These are phyloP conservation scores for Penicillium sp. DNA, from an alignment of 2,329 filamentous ascomycete species.

Conservation along the genomic window DNA sequence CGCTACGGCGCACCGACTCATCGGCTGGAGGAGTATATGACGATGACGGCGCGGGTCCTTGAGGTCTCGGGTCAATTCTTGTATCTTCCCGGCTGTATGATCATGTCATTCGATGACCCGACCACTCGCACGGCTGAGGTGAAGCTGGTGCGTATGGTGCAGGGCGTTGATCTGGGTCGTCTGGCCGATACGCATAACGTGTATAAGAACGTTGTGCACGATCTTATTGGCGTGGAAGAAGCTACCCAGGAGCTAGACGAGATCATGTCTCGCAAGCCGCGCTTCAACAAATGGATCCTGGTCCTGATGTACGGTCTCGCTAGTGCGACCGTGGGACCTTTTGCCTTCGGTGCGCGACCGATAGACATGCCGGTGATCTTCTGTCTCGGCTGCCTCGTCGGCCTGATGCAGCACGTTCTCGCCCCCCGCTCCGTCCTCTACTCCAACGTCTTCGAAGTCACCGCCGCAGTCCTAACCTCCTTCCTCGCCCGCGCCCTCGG, in stretches of 20 bases:
- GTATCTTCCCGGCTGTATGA: slow-evolving; percentile 93
- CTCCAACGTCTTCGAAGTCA: slow-evolving; percentile 67
- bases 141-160: slow-evolving; percentile 46
- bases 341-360: slow-evolving; percentile 75
- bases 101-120: slow-evolving; percentile 76
- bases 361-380: slow-evolving; percentile 82
- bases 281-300: slow-evolving; percentile 56
- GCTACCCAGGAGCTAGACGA: slow-evolving; percentile 48
- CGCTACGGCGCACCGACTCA: slow-evolving; percentile 90
- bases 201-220: slow-evolving; percentile 54
- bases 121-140: slow-evolving; percentile 52
- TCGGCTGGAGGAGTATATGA: slow-evolving; percentile 87
- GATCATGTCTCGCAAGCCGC: slow-evolving; percentile 61
- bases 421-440: slow-evolving; percentile 72
- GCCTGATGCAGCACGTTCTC: slow-evolving; percentile 72
- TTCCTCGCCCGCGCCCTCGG: slow-evolving; percentile 70
- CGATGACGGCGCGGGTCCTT: slow-evolving; percentile 82
- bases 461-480: slow-evolving; percentile 66
- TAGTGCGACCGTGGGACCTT: slow-evolving; percentile 74
- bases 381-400: slow-evolving; percentile 72
- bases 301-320: slow-evolving; percentile 75
- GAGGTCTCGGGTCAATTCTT: slow-evolving; percentile 90
- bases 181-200: slow-evolving; percentile 50
- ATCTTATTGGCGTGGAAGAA: slow-evolving; percentile 51
- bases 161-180: slow-evolving; percentile 49